Percentiles rank a stretch among this genome's conserved stretches.
Evolutionary conservation across 208 protist species (phyloP).

Genomic region (Trypanosoma lewisi): DNA sequence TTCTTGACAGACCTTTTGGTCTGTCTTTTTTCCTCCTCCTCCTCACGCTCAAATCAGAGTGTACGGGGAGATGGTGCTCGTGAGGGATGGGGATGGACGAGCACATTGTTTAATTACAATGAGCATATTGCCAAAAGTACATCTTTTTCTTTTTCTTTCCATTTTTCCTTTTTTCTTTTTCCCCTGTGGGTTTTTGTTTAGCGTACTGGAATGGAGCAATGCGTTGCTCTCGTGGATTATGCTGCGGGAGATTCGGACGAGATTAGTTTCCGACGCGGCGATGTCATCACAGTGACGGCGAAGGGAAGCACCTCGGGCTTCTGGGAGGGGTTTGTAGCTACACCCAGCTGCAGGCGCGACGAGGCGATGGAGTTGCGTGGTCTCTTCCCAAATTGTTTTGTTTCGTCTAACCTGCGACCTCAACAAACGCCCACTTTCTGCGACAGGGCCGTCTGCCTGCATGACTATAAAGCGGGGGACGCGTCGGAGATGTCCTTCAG

Average conservation of each 20-base stretch:
- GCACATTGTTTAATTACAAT: neutral
- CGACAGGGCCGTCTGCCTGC: conserved; percentile 61
- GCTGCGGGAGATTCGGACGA: conserved; percentile 50
- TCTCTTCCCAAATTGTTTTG: conserved; percentile 46
- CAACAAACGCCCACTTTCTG: conserved; percentile 25
- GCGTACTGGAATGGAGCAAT: conserved; percentile 44
- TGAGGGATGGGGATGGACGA: neutral
- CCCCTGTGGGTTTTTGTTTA: neutral
- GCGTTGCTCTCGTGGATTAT: conserved; percentile 83
- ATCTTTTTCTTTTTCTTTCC: conserved; percentile 19
- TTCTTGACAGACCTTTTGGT: no score
- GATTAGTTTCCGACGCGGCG: conserved; percentile 82
- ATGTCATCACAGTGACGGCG: conserved; percentile 76
- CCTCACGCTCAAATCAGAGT: neutral
- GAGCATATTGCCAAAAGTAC: neutral
- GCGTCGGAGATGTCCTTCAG: conserved; percentile 51
- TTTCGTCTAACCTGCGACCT: conserved; percentile 26
- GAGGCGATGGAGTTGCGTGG: conserved; percentile 1
- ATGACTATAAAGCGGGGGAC: conserved; percentile 47
- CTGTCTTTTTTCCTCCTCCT: neutral
- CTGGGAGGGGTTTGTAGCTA: conserved; percentile 77
- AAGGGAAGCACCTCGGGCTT: conserved; percentile 79
- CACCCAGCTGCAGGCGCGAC: conserved; percentile 3
- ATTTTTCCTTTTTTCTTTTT: conserved; percentile 21
- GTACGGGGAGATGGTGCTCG: neutral